These are phyloP conservation scores for Coelastrella sp. DNA, from an alignment of 139 green algal genomes.

Conservation along the genomic window DNA sequence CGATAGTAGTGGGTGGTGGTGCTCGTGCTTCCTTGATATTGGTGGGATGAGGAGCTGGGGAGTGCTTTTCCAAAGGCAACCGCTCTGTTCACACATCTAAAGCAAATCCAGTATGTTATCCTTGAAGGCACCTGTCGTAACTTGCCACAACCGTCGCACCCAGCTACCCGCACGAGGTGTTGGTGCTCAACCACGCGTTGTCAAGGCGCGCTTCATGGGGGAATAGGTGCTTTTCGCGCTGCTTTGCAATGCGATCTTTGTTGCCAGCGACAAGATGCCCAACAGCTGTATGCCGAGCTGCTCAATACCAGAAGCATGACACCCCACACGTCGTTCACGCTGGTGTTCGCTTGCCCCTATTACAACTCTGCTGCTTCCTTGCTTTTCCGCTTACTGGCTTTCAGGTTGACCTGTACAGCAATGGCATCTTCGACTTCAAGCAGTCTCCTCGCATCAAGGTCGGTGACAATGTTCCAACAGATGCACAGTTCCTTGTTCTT, in stretches of 20 bases:
- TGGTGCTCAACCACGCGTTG: background rate
- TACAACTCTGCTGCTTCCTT: no score
- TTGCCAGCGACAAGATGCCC: no score
- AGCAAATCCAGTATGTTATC: background rate
- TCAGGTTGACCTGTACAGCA: slow-evolving; percentile 29
- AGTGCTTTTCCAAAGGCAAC: no score
- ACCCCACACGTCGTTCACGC: no score
- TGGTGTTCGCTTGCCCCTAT: no score
- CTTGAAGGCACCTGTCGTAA: background rate
- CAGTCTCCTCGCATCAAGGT: slow-evolving; percentile 29
- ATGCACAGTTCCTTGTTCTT: slow-evolving; percentile 28
- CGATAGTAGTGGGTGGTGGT: no score
- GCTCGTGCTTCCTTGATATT: no score
- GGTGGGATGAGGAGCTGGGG: no score
- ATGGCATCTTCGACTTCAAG: slow-evolving; percentile 38
- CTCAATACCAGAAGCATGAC: no score
- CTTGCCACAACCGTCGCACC: background rate
- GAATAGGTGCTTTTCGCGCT: background rate
- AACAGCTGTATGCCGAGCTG: no score
- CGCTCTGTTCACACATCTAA: no score
- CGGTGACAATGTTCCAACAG: slow-evolving; percentile 31
- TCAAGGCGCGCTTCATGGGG: slow-evolving; percentile 30
- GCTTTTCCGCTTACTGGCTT: background rate
- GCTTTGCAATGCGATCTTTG: no score
- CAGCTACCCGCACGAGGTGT: background rate